Conservation (phyloP, 139 green algal species). For the Haematococcus lacustris region DNA sequence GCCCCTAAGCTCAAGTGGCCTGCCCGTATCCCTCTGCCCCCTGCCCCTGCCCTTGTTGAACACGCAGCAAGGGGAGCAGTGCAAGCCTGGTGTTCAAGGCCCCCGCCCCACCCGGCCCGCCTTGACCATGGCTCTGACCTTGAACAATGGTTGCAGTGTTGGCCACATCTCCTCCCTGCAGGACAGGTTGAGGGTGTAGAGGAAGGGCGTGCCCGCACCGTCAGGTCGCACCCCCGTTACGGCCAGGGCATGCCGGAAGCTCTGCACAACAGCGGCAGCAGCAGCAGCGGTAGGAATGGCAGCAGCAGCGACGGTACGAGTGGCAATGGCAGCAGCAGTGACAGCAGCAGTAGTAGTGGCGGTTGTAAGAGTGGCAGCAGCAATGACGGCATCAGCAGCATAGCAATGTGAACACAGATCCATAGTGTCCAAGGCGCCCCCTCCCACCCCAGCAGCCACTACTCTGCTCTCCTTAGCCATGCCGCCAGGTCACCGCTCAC, state of each 20-base stretch:
- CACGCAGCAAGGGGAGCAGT: not conserved
- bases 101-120: not conserved
- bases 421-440: not conserved
- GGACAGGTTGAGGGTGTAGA: constrained; percentile 81
- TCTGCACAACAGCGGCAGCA: constrained; percentile 35
- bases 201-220: constrained; percentile 49
- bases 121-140: not conserved
- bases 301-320: not conserved
- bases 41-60: too few relatives aligned
- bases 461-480: too few relatives aligned
- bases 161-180: constrained; percentile 58
- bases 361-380: not conserved
- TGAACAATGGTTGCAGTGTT: constrained; percentile 33
- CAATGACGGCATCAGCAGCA: not conserved
- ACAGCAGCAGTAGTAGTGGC: not conserved
- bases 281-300: not conserved
- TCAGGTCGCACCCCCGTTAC: constrained; percentile 49
- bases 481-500: too few relatives aligned
- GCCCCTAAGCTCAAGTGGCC: not conserved
- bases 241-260: constrained; percentile 65
- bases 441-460: too few relatives aligned
- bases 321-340: not conserved
- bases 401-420: not conserved
- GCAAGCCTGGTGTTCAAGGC: not conserved
- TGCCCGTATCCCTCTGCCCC: not conserved